Evolutionary conservation across 352 stramenopile species (phyloP).

Genomic region (Globisporangium viniferum): DNA sequence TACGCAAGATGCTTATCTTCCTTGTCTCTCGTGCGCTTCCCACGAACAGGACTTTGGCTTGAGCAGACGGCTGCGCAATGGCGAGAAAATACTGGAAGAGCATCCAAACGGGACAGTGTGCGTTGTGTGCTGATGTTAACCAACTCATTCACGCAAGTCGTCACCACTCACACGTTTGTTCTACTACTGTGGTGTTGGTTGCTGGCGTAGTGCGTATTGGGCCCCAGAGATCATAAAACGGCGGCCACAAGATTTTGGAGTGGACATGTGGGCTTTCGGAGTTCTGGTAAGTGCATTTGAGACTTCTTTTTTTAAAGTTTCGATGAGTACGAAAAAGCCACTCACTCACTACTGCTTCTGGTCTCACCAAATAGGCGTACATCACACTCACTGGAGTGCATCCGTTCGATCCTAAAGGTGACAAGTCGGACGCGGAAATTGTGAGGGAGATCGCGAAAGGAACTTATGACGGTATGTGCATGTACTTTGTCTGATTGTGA

Average conservation of each 20-base stretch:
- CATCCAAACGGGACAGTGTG: slow-evolving; percentile 69
- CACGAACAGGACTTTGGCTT: slow-evolving; percentile 61
- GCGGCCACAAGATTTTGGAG: slow-evolving; percentile 61
- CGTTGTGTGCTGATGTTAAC: slow-evolving; percentile 8
- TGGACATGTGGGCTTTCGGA: slow-evolving; percentile 83
- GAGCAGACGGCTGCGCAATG: slow-evolving; percentile 36
- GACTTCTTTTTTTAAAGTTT: neutral
- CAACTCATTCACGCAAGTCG: too few species aligned
- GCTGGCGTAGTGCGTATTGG: slow-evolving; percentile 59
- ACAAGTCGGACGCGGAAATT: slow-evolving; percentile 71
- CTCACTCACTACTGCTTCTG: neutral
- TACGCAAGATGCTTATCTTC: neutral
- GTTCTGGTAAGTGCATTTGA: slow-evolving; percentile 38
- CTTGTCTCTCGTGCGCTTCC: neutral
- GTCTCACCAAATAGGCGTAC: slow-evolving; percentile 35
- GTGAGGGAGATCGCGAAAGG: slow-evolving; percentile 51
- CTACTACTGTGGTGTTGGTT: neutral
- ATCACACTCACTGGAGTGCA: slow-evolving; percentile 76
- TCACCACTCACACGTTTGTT: too few species aligned
- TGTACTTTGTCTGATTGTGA: neutral
- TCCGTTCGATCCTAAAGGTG: slow-evolving; percentile 70
- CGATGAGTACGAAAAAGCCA: neutral
- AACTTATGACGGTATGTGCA: slow-evolving; percentile 49
- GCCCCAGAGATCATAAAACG: slow-evolving; percentile 73
- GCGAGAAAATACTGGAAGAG: slow-evolving; percentile 50